Evolutionary conservation across 2,329 filamentous ascomycete species (phyloP), one percentile per base, ranked within the genome.

Genomic region (Colletotrichum somersetense): DNA sequence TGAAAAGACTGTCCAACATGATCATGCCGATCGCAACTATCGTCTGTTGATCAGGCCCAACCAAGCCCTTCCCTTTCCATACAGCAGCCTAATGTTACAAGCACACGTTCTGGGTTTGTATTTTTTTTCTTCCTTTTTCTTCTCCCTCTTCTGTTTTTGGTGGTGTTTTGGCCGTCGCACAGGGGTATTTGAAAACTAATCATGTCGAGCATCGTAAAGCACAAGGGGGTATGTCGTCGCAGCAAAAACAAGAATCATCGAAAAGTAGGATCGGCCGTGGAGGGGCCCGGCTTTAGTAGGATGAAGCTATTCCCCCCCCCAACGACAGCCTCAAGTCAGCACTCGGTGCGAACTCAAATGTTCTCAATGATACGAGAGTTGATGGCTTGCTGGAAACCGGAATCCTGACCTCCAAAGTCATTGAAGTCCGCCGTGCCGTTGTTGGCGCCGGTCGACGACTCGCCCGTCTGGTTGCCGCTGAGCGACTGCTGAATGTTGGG

Each of bases 341-440:
- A 74, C 62, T 65, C 48, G 53, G 62, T 55, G 72, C 64, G 58
- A 63, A 70, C 58, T 88, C 87, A 97, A 81, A 98, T 96, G 83
- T 95, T 92, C 87, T 98, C 93, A 75, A 97, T 87, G 50, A 97
- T 87, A 72, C 90, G 89, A 65, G 95, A 90, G 80, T 96, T 95
- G 80, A 97, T 89, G 44, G 94, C 94, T 77, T 89, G 88, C 83
- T 96, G 91, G 81, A 97, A 93, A 65, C 91, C 89, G 75, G 82
- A 75, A 76, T 89, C 86, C 79, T 84, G 81, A 81, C 83, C 83
- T 81, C 85, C 84, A 79, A 87, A 88, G 73, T 91, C 88, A 75
- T 82, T 77, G 71, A 78, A 82, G 67, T 88, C 61, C 16, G 42
- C 61, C 33, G 61, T 76, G 72, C 63, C 76, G 38, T 77, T 73